Percentiles rank a stretch among this genome's conserved stretches.
Evolutionary conservation across 441 rosid species (phyloP).

Genomic region (Populus hybrid): DNA sequence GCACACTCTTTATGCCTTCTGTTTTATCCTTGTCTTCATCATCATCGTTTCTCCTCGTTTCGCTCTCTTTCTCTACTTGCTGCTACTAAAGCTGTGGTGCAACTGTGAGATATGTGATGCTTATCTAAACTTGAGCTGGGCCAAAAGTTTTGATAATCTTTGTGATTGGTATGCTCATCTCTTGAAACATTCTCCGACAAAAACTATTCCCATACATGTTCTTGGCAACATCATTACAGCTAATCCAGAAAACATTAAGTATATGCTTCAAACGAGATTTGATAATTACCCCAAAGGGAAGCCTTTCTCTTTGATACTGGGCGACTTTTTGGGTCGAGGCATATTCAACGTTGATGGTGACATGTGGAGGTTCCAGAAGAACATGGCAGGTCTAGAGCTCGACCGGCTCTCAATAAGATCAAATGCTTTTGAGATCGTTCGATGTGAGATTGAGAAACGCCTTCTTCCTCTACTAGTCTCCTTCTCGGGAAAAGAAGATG

Average conservation of each 20-base stretch:
- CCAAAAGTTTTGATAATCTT: slow-evolving; percentile 38
- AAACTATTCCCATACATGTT: slow-evolving; percentile 54
- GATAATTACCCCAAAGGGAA: slow-evolving; percentile 45
- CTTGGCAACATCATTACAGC: slow-evolving; percentile 59
- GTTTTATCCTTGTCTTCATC: slow-evolving; percentile 16
- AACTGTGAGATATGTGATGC: slow-evolving; percentile 44
- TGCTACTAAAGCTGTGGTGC: slow-evolving; percentile 35
- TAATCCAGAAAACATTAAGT: slow-evolving; percentile 58
- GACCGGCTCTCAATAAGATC: slow-evolving; percentile 34
- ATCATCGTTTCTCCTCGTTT: slow-evolving; percentile 4
- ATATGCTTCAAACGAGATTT: slow-evolving; percentile 58
- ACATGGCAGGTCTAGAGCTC: slow-evolving; percentile 24
- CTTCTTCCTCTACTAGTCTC: slow-evolving; percentile 36
- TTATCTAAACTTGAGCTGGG: slow-evolving; percentile 40
- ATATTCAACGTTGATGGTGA: slow-evolving; percentile 52
- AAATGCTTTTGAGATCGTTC: slow-evolving; percentile 44
- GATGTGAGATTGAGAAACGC: slow-evolving; percentile 34
- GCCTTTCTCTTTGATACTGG: slow-evolving; percentile 47
- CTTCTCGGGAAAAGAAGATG: slow-evolving; percentile 16
- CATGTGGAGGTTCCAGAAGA: slow-evolving; percentile 44
- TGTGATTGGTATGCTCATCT: slow-evolving; percentile 71
- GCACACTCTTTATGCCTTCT: slow-evolving; percentile 9
- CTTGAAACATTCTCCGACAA: slow-evolving; percentile 43
- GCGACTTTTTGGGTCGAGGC: slow-evolving; percentile 52
- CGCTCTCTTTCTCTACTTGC: slow-evolving; percentile 3